Evolutionary conservation across 345 rosid genomes (phyloP), one percentile per base, ranked within the genome.

Genomic region (Arabis hirsuta): DNA sequence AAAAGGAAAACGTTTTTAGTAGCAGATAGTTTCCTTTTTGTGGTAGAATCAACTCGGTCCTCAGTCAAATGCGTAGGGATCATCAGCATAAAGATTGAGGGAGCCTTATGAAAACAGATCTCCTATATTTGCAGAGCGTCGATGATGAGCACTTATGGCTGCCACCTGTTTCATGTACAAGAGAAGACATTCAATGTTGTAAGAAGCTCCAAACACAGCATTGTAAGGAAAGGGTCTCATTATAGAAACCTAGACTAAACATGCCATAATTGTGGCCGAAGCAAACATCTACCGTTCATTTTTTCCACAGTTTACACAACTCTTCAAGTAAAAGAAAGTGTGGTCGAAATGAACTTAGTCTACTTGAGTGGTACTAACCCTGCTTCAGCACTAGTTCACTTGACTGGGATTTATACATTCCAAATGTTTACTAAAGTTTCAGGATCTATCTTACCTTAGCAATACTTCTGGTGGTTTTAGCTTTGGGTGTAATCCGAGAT

Each of bases 41-140:
- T n/a, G n/a, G n/a, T n/a, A n/a, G n/a, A n/a, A n/a, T n/a, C n/a
- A n/a, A n/a, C n/a, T n/a, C n/a, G n/a, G 20, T 16, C 26, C 72
- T 81, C 81, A 91, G 63, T 82, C 96, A 85, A 91, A 95, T 57
- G 97, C 96, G 47, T 91, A 95, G 6, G 99, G 99, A 81, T 95
- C 97, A 74, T 95, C 90, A 12, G 88, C 90, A 67, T 95, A 91
- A 36, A 96, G 97, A 73, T 95, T 91, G 57, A 92, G 79, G 8
- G 92, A 90, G 29, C 96, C 98, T 84, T 92, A 96, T 60, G 92
- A 77, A 78, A 92, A 92, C 84, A 92, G 72, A 76, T 92, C 98
- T 14, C 95, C 96, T 1, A 90, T 88, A 78, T 87, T 90, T 71
- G 98, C 83, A 65, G 85, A 81, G 57, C 66, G 84, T 52, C 67